A percentile compares a stretch with the other conserved stretches of the same genome.
phyloP scores from a whole-genome alignment of 371 early-diverging fungal genomes.

The Mortierella sp. region DNA sequence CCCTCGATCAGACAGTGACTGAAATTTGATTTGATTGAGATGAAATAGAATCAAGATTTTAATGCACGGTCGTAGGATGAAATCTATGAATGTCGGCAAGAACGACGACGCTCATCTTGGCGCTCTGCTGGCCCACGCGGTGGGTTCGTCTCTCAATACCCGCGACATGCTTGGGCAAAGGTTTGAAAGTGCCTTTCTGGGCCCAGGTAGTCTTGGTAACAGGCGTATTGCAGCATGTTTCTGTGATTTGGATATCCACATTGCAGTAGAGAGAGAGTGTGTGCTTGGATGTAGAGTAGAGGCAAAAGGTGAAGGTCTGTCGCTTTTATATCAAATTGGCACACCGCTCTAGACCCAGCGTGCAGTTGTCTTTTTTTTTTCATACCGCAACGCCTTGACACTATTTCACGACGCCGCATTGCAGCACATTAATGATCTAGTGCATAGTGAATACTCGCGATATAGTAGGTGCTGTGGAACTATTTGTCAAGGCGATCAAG shows the following conservation, averaged over 20 bases:
- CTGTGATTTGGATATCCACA: slow-evolving; percentile 19
- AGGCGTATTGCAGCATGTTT: slow-evolving; percentile 42
- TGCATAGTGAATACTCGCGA: too few relatives aligned
- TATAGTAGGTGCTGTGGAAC: too few relatives aligned
- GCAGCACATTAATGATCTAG: background rate
- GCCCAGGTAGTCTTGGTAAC: slow-evolving; percentile 26
- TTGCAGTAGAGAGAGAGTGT: background rate
- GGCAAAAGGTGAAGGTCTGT: background rate
- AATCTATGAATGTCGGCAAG: slow-evolving; percentile 36
- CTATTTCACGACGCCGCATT: background rate
- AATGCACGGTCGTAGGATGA: slow-evolving; percentile 17
- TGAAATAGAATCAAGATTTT: background rate
- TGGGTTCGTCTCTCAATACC: slow-evolving; percentile 30
- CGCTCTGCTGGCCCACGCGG: slow-evolving; percentile 14
- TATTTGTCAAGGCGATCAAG: background rate
- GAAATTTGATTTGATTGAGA: background rate
- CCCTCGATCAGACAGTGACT: slow-evolving; percentile 27
- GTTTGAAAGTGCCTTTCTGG: slow-evolving; percentile 25
- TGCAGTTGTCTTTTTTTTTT: background rate
- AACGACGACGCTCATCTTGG: slow-evolving; percentile 29
- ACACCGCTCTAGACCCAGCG: background rate
- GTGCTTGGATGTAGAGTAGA: background rate
- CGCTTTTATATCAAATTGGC: background rate
- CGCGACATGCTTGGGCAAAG: slow-evolving; percentile 20
- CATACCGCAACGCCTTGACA: background rate